Evolutionary conservation across 208 protist genomes (phyloP).

Genomic region (Spongospora subterranea): DNA sequence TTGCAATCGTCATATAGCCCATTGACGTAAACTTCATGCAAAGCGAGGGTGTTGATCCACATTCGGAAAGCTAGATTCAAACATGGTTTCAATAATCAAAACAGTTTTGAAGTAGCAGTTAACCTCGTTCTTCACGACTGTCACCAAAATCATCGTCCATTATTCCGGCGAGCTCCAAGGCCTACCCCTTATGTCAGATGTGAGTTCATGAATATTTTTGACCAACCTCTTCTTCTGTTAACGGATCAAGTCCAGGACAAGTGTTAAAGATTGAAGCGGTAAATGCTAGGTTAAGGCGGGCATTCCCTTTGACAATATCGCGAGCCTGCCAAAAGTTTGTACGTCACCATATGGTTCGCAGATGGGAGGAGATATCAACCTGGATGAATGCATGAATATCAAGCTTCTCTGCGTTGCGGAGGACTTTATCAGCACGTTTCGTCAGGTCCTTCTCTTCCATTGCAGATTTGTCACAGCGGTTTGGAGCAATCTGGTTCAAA

Average conservation of each 20-base stretch:
- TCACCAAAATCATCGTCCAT: slow-evolving; percentile 66
- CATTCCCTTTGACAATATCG: slow-evolving; percentile 68
- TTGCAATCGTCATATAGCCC: slow-evolving; percentile 67
- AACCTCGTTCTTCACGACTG: slow-evolving; percentile 69
- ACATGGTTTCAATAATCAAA: not conserved
- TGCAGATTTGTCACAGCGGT: slow-evolving; percentile 68
- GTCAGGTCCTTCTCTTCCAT: slow-evolving; percentile 66
- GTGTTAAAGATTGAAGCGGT: slow-evolving; percentile 75
- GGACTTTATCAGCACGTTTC: slow-evolving; percentile 67
- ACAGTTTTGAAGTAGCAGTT: not conserved
- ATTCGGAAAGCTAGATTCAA: slow-evolving; percentile 69
- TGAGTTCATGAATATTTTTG: slow-evolving; percentile 37
- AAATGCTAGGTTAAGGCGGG: slow-evolving; percentile 73
- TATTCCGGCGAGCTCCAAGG: slow-evolving; percentile 47
- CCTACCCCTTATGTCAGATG: slow-evolving; percentile 41
- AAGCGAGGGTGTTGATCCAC: slow-evolving; percentile 74
- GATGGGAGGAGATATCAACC: not conserved
- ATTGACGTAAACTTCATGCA: slow-evolving; percentile 66
- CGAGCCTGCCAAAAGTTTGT: slow-evolving; percentile 26
- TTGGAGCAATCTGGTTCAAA: slow-evolving; percentile 72
- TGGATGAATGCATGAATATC: slow-evolving; percentile 68
- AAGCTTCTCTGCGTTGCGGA: slow-evolving; percentile 70
- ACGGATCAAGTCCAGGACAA: slow-evolving; percentile 69
- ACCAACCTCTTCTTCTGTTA: slow-evolving; percentile 67
- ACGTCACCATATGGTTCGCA: not conserved